Percentiles rank a stretch among this genome's conserved stretches.
Evolutionary conservation across 768 basidiomycete species (phyloP).

Genomic region (Auricularia sp.): DNA sequence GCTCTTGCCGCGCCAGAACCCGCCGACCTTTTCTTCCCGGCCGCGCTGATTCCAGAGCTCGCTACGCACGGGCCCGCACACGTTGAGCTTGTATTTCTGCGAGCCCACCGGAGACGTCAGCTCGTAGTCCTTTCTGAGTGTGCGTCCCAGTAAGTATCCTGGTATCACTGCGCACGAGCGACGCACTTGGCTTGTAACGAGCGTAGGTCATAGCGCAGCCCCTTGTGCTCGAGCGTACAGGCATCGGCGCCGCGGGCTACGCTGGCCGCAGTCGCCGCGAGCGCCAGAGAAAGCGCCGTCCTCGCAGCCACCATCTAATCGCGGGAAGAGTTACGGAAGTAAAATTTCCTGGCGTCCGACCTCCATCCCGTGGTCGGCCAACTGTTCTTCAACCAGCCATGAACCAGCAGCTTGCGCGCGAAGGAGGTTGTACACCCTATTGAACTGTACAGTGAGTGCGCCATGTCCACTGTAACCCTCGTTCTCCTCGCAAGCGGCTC

Average conservation of each 20-base stretch:
- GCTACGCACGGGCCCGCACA: slow-evolving; percentile 46
- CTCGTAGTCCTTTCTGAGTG: slow-evolving; percentile 53
- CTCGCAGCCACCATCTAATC: no score
- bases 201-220: background rate
- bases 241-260: background rate
- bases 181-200: background rate
- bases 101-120: slow-evolving; percentile 34
- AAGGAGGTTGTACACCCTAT: no score
- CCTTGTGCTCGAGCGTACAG: background rate
- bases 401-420: no score
- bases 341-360: no score
- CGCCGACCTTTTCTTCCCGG: slow-evolving; percentile 43
- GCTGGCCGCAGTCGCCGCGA: background rate
- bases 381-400: no score
- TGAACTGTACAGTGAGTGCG: no score
- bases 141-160: background rate
- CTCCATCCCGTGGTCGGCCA: no score
- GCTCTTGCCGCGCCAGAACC: slow-evolving; percentile 48
- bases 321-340: no score
- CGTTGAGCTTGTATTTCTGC: slow-evolving; percentile 45
- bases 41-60: slow-evolving; percentile 52
- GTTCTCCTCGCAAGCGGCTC: no score
- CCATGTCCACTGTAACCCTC: no score
- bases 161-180: background rate
- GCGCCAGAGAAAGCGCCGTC: background rate